Evolutionary conservation across 192 early-diverging fungal species (phyloP).

Genomic region (Coemansia sp.): DNA sequence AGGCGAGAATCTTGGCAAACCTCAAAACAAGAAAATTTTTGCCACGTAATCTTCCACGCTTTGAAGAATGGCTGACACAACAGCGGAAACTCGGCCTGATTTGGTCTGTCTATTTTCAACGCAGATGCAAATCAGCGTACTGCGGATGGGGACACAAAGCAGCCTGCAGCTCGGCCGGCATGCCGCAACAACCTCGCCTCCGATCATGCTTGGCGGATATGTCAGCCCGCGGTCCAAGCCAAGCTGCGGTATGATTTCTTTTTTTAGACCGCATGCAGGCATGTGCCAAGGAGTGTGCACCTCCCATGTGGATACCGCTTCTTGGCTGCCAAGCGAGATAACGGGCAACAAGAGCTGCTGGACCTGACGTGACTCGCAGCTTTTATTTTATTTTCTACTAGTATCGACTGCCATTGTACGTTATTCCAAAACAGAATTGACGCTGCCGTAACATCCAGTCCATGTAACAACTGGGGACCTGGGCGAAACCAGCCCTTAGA

Average conservation of each 20-base stretch:
- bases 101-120: not conserved
- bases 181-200: not conserved
- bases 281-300: not conserved
- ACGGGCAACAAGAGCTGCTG: not conserved
- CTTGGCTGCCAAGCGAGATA: not conserved
- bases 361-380: not conserved
- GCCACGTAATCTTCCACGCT: constrained; percentile 1
- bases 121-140: not conserved
- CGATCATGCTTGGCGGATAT: not conserved
- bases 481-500: not conserved
- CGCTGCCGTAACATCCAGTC: not conserved
- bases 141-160: constrained; percentile 6
- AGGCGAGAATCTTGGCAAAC: constrained; percentile 4
- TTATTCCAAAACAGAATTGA: not conserved
- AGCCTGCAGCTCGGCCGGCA: not conserved
- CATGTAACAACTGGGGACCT: not conserved
- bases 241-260: not conserved
- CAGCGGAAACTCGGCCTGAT: not conserved
- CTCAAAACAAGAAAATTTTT: not conserved
- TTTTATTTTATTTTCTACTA: too few species aligned
- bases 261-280: constrained; percentile 3
- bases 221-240: not conserved
- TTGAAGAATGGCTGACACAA: not conserved
- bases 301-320: not conserved
- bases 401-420: too few species aligned